Conservation (phyloP, 2,329 filamentous ascomycete species). For the Cercospora sojina region DNA sequence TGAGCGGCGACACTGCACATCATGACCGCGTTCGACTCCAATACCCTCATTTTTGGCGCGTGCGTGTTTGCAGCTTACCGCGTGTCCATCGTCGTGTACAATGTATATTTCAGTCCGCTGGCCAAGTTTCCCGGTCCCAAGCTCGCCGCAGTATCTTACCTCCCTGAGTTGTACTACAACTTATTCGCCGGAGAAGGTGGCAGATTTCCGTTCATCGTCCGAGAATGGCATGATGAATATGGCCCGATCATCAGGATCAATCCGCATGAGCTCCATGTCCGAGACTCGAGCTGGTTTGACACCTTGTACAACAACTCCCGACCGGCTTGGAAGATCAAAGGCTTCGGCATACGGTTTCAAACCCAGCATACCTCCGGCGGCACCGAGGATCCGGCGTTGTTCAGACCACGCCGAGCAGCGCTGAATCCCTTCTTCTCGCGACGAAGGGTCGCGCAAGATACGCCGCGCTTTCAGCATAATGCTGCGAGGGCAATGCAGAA, state of each 20-base stretch:
- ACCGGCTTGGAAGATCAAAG: conserved; percentile 13
- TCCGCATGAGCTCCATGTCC: conserved; percentile 41
- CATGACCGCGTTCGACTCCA: neutral
- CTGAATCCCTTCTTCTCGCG: conserved; percentile 48
- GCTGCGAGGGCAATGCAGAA: neutral
- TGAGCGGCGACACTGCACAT: neutral
- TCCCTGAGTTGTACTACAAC: conserved; percentile 42
- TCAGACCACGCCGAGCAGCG: conserved; percentile 44
- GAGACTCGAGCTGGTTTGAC: conserved; percentile 38
- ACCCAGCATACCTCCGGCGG: neutral
- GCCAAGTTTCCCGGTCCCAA: conserved; percentile 40
- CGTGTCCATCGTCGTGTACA: conserved; percentile 22
- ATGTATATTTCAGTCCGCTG: conserved; percentile 38
- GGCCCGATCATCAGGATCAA: conserved; percentile 41
- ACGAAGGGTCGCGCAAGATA: conserved; percentile 11
- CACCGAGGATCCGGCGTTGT: conserved; percentile 22
- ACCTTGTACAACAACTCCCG: conserved; percentile 34
- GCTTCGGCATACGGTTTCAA: neutral
- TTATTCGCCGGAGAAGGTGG: conserved; percentile 15
- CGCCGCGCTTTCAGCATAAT: conserved; percentile 5
- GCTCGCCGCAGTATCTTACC: conserved; percentile 38
- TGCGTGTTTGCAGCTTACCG: conserved; percentile 8
- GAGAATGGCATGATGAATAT: conserved; percentile 17
- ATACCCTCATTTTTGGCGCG: neutral
- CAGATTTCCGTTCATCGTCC: conserved; percentile 13